Evolutionary conservation across 306 rosid genomes (phyloP).

Genomic region (Biancaea sappan): DNA sequence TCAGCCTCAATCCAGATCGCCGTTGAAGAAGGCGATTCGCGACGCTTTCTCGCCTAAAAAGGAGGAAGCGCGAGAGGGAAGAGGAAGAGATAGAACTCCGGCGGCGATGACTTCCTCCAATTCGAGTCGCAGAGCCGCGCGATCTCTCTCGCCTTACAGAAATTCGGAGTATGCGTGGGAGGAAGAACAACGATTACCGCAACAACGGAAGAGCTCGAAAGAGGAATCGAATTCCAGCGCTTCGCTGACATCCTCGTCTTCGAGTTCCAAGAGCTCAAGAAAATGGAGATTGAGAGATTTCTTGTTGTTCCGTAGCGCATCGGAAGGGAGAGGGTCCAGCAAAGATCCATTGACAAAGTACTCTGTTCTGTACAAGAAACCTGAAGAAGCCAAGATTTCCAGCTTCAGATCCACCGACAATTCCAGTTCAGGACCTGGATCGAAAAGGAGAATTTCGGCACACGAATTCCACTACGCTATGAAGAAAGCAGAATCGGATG

Average conservation of each 20-base stretch:
- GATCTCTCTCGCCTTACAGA: conserved; percentile 83
- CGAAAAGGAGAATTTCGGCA: conserved; percentile 56
- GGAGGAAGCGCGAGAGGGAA: conserved; percentile 34
- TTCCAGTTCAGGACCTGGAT: conserved; percentile 13
- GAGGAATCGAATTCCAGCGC: conserved; percentile 14
- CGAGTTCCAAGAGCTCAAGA: conserved; percentile 49
- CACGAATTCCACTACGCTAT: conserved; percentile 73
- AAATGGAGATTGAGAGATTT: conserved; percentile 83
- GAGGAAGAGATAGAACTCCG: conserved; percentile 64
- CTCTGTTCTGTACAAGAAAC: conserved; percentile 41
- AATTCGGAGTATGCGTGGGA: conserved; percentile 51
- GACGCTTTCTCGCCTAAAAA: conserved; percentile 33
- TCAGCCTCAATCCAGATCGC: conserved; percentile 22
- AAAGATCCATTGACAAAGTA: conserved; percentile 67
- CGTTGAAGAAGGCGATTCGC: conserved; percentile 31
- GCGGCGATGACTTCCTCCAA: conserved; percentile 37
- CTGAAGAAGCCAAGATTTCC: conserved; percentile 52
- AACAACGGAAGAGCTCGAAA: conserved; percentile 36
- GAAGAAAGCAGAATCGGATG: conserved; percentile 75
- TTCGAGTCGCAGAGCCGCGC: conserved; percentile 59
- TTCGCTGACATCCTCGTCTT: background rate
- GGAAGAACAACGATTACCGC: conserved; percentile 29
- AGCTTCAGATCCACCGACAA: conserved; percentile 57
- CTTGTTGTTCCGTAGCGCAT: conserved; percentile 80
- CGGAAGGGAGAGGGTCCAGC: conserved; percentile 77